phyloP scores from a whole-genome alignment of 176 grass and related monocot genomes.

The Carex kokanica region DNA sequence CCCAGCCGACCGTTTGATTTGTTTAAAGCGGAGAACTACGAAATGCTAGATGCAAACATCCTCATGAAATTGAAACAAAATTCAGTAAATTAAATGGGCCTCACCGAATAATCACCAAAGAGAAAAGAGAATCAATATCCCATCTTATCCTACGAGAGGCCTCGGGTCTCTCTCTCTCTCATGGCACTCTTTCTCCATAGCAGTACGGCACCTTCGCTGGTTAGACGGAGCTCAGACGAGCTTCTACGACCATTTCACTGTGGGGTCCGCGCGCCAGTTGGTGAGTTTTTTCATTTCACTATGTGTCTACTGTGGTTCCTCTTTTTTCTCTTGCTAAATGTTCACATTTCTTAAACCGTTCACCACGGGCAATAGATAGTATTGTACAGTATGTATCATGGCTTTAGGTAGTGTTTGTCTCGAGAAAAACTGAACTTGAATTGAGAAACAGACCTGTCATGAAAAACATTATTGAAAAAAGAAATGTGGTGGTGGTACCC shows the following conservation, averaged over 20 bases:
- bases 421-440: not conserved
- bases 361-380: not conserved
- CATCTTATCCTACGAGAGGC: not conserved
- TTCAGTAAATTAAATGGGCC: not conserved
- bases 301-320: not conserved
- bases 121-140: not conserved
- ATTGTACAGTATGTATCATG: no score
- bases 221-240: conserved; percentile 22
- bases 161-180: conserved; percentile 8
- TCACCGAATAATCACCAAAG: not conserved
- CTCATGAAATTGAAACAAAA: not conserved
- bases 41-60: not conserved
- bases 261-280: not conserved
- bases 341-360: not conserved
- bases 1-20: no score
- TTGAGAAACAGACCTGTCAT: not conserved
- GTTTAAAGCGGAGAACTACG: no score
- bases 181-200: conserved; percentile 56
- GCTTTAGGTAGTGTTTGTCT: not conserved
- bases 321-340: not conserved
- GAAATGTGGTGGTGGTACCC: not conserved
- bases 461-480: not conserved
- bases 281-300: not conserved
- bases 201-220: conserved; percentile 23
- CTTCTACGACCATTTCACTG: not conserved